Conservation (phyloP, 2,329 filamentous ascomycete species). For the Sarocladium strictum region DNA sequence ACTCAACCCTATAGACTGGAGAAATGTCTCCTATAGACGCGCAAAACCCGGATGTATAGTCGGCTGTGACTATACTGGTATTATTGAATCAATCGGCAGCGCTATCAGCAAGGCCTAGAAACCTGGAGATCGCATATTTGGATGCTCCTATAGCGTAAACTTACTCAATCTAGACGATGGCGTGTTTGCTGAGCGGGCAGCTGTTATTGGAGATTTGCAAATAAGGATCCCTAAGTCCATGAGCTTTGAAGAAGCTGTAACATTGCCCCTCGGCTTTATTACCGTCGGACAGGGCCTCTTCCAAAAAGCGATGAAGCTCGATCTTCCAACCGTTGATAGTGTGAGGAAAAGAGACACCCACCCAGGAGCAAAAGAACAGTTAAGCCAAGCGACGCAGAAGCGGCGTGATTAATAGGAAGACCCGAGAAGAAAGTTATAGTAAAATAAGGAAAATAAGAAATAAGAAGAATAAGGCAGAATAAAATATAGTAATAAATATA, state of each 20-base stretch:
- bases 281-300: neutral
- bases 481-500: too few species aligned
- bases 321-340: too few species aligned
- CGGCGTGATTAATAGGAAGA: too few species aligned
- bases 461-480: too few species aligned
- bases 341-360: too few species aligned
- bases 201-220: neutral
- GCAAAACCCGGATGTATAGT: neutral
- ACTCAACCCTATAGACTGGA: neutral
- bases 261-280: neutral
- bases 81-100: neutral
- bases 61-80: neutral
- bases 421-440: too few species aligned
- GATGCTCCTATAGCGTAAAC: neutral
- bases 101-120: neutral
- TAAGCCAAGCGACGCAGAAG: too few species aligned
- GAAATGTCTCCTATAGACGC: neutral
- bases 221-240: neutral
- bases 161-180: neutral
- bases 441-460: too few species aligned
- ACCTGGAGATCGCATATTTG: neutral
- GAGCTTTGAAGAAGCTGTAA: neutral
- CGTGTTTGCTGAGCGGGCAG: neutral
- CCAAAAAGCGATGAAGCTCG: neutral
- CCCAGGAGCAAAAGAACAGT: too few species aligned